Base-by-base conservation (phyloP, 2,329 filamentous ascomycete species). In the Penicillium sp. region DNA sequence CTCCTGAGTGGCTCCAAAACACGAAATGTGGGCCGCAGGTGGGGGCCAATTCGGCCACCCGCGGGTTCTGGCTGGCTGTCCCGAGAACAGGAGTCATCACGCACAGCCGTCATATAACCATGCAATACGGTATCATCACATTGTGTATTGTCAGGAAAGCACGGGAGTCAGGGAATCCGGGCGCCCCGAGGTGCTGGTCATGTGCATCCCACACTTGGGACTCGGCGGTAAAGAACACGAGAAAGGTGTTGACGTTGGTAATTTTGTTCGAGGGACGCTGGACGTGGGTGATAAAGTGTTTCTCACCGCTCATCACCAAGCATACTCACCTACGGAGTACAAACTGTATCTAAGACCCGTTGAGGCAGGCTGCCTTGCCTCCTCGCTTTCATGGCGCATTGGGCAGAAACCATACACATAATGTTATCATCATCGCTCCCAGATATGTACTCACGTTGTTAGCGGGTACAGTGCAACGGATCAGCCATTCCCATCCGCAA, bases 161-260 rank as follows among this genome's bases (percentile, higher is more conserved):
- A 51, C 48, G 48, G 48, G 48, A 22, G 48, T 6, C 28, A 28
- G 19, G 35, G 7, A 55, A 53, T 59, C 68, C 67, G 67, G 63
- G 52, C 63, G 60, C 69, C 64, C 69, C 68, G 69, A 60, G 60
- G 62, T 42, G 52, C 57, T 49, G 58, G 60, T 70, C 68, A 70
- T 64, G 68, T 68, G 68, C 64, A 60, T 63, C 64, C 54, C 52
- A 60, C n/a, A 4, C 28, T 51, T 33, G 30, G 28, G 48, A 22
- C 46, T 49, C 30, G 38, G 57, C 58, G 60, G 60, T 62, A 57
- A 70, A 59, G 55, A 37, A 49, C 10, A 35, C 33, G 28, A 55
- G 35, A 13, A 22, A 13, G 14, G 19, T 13, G 14, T n/a, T 48
- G 19, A 11, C 30, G 30, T 33, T 11, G 30, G 30, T 33, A 33